Evolutionary conservation across 441 rosid species (phyloP).

Genomic region (Monsonia emarginata): DNA sequence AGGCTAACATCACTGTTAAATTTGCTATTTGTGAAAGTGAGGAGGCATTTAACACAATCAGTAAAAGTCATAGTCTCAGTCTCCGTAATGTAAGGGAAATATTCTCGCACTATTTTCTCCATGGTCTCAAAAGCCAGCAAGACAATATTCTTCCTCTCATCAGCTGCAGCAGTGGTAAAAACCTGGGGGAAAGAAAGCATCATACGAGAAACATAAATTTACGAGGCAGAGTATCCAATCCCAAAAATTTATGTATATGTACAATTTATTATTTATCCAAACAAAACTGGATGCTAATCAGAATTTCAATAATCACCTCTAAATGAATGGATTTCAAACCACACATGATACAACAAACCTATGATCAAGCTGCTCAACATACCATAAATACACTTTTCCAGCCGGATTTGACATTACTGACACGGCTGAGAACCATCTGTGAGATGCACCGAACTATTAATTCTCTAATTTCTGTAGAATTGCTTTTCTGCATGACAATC

Average conservation of each 20-base stretch:
- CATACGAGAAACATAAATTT: not conserved
- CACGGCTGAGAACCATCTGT: slow-evolving; percentile 97
- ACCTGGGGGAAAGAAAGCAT: slow-evolving; percentile 40
- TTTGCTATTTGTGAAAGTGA: slow-evolving; percentile 82
- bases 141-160: slow-evolving; percentile 78
- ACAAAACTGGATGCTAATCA: not conserved
- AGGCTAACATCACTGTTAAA: slow-evolving; percentile 91
- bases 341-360: not conserved
- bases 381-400: slow-evolving; percentile 99
- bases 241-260: too few relatives aligned
- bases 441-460: slow-evolving; percentile 91
- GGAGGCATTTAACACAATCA: slow-evolving; percentile 90
- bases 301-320: slow-evolving; percentile 2
- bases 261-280: not conserved
- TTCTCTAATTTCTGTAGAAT: slow-evolving; percentile 79
- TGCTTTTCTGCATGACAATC: slow-evolving; percentile 91
- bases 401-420: slow-evolving; percentile 88
- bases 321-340: not conserved
- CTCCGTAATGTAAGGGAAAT: slow-evolving; percentile 86
- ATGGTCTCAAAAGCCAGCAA: slow-evolving; percentile 86
- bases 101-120: slow-evolving; percentile 96
- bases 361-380: slow-evolving; percentile 18
- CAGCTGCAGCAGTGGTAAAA: slow-evolving; percentile 87
- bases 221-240: not conserved
- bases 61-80: slow-evolving; percentile 86